Base-by-base conservation (phyloP, 257 asterid genomes). In the Rauvolfia tetraphylla region DNA sequence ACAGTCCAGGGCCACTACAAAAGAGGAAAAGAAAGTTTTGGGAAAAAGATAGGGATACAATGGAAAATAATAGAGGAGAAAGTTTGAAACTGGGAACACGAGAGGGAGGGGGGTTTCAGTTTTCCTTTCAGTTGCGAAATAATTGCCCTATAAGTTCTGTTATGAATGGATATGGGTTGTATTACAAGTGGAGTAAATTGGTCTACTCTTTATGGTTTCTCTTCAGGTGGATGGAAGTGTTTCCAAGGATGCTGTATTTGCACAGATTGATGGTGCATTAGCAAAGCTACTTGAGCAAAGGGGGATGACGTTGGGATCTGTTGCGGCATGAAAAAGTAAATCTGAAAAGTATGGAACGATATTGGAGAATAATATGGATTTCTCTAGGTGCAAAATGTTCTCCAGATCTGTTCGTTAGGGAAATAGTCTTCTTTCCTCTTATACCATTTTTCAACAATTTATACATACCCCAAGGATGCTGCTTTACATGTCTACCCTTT, bases 221-320 rank as follows among this genome's bases (percentile, higher is more conserved):
- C 58, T 58, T 70, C 81, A 84, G 86, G 86, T 82, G 83, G 80
- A 84, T 23, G 88, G 88, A 51, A 79, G 79, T 22, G 57, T 74
- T 33, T 74, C 81, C 73, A 82, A 82, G 70, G 82, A 84, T 42
- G 84, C 76, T 58, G 84, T 84, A 42, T 84, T 82, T 79, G 84
- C 82, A 41, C 84, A 79, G 63, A 82, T 82, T 54, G 88, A 84
- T 73, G 34, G 46, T 77, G 84, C 82, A 66, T 44, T 84, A 15
- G 42, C 81, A 44, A 69, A 79, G 63, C 79, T 81, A 58, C 62
- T 76, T 57, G 81, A 71, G 78, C 77, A 66, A 56, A 84, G 67
- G 65, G 29, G 79, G 17, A 74, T 27, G 23, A 56, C 54, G 5
- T 7, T 84, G 3, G 84, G 82, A 70, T 73, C 84, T 72, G 59